Percentiles rank a stretch among this genome's conserved stretches.
Evolutionary conservation across 495 filamentous ascomycete species (phyloP).

Genomic region (Penicillium canariense): DNA sequence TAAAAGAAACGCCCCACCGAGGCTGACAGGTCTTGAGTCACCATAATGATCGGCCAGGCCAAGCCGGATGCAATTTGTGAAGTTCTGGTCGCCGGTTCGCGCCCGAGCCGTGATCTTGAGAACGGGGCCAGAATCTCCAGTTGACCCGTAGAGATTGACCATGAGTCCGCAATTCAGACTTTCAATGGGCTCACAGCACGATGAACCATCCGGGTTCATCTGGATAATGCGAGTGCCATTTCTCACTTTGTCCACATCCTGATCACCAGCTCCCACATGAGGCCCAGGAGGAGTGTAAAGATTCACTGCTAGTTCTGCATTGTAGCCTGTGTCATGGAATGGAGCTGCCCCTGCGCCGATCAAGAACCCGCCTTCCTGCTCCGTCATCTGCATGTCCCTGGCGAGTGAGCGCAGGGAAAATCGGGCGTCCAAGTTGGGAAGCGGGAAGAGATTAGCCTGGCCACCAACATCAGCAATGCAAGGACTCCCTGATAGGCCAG

Average conservation of each 20-base stretch:
- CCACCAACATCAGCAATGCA: conserved; percentile 41
- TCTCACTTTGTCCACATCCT: conserved; percentile 9
- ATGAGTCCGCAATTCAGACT: conserved; percentile 38
- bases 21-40: conserved; percentile 26
- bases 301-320: conserved; percentile 40
- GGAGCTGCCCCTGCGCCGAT: conserved; percentile 40
- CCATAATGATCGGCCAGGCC: conserved; percentile 27
- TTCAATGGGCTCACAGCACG: conserved; percentile 1
- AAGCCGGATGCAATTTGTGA: conserved; percentile 33
- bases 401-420: conserved; percentile 33
- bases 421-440: conserved; percentile 27
- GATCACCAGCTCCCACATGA: conserved; percentile 18
- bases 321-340: conserved; percentile 38
- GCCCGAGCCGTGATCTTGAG: conserved; percentile 30
- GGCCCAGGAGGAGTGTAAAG: conserved; percentile 20
- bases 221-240: conserved; percentile 20
- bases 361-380: conserved; percentile 19
- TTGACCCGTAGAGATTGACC: conserved; percentile 37
- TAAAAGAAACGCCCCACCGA: conserved; percentile 39
- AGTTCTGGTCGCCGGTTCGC: conserved; percentile 28
- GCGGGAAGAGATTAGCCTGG: conserved; percentile 33
- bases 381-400: conserved; percentile 32
- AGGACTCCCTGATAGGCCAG: conserved; percentile 35
- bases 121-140: conserved; percentile 30
- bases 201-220: conserved; percentile 1